Evolutionary conservation across 2,329 filamentous ascomycete genomes (phyloP).

Genomic region (Neofusicoccum sp.): DNA sequence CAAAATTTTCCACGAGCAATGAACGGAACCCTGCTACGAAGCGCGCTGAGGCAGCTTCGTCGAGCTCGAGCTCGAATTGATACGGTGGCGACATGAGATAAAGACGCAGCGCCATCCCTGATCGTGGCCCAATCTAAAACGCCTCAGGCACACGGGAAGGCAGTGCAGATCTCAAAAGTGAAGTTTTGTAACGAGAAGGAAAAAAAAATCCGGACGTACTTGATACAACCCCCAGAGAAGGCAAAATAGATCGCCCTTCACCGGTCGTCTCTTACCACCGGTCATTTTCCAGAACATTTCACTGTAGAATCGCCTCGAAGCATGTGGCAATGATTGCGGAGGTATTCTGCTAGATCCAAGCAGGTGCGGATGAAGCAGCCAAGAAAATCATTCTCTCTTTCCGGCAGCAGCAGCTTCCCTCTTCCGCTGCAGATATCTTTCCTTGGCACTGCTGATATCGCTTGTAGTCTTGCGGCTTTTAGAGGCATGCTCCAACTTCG

Average conservation of each 20-base stretch:
- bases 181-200: background rate
- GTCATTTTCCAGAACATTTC: too few species aligned
- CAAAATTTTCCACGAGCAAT: slow-evolving; percentile 10
- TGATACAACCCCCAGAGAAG: background rate
- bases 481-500: slow-evolving; percentile 63
- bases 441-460: slow-evolving; percentile 77
- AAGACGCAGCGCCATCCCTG: slow-evolving; percentile 16
- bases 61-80: slow-evolving; percentile 9
- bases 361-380: background rate
- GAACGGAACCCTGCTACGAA: slow-evolving; percentile 15
- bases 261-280: background rate
- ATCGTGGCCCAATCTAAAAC: background rate
- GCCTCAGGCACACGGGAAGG: background rate
- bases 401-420: slow-evolving; percentile 60
- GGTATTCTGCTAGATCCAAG: background rate
- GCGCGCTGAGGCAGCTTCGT: background rate
- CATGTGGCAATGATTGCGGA: background rate
- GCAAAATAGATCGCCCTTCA: background rate
- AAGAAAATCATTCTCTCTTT: slow-evolving; percentile 1
- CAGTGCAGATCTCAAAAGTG: background rate
- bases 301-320: background rate
- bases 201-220: background rate
- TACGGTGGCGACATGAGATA: slow-evolving; percentile 8
- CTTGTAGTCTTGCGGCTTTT: slow-evolving; percentile 79
- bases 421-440: slow-evolving; percentile 78